Base-by-base conservation (phyloP, 2,329 filamentous ascomycete species). In the Alternaria novae-zelandiae region DNA sequence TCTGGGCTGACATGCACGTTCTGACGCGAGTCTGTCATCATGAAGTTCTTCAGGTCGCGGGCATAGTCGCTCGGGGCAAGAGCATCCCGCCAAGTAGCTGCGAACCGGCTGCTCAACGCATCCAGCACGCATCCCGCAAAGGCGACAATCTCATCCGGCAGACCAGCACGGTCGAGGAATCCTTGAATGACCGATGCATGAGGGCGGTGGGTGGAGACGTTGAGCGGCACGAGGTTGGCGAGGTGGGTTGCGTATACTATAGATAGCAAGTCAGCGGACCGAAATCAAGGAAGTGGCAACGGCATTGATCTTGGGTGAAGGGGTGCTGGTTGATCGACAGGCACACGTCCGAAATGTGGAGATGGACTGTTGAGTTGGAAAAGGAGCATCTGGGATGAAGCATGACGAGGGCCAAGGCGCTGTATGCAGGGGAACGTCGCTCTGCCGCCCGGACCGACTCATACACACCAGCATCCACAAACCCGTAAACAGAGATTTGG, bases 41-140 rank as follows among this genome's bases (percentile, higher is more conserved):
- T 58, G 53, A 69, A 68, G 45, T 62, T 66, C 21, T 59, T 57
- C 20, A 69, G 43, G 30, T 66, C 62, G 44, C 65, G 62, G 23
- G 57, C 64, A 54, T 67, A 66, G 46, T 69, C 51, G 54, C 64
- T 65, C 9, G 71, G 65, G 41, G 65, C 57, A 25, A 73, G 67
- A 45, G 69, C 70, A 43, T 76, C 68, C 1, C 72, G 68, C 77
- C 77, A 81, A 43, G 68, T 66, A 15, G 61, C 56, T 12, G 74
- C 74, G 63, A 81, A 81, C 36, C 70, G 73, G 25, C 63, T 62
- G 28, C 74, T 77, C 44, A 81, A 66, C 1, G 73, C 70, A 60
- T 81, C 78, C 15, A 82, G 72, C 49, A 82, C 71, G 54, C 79
- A 82, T 2, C 75, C 78, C 13, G 78, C 72, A 63, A 80, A 79